Evolutionary conservation across 225 moss, liverwort and hornwort species (phyloP), one percentile per base, ranked within the genome.

Genomic region (Sphagnum tenellum): DNA sequence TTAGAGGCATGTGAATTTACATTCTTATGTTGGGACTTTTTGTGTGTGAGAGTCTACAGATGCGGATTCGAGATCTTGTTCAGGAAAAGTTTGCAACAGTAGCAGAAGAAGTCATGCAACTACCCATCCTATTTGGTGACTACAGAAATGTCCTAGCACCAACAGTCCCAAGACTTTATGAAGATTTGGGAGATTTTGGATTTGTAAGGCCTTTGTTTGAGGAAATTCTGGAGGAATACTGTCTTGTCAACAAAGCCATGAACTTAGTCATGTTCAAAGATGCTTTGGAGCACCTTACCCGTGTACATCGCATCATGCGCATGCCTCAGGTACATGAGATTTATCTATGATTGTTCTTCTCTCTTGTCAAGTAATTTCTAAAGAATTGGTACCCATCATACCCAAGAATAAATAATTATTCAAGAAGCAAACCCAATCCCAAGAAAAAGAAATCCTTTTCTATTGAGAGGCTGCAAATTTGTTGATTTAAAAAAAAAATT

Each of bases 251-350:
- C 75, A 94, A 94, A 65, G 77, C 81, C 10, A 94, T 94, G 94
- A 91, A 86, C 59, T 78, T 94, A 59, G 91, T 94, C 59, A 91
- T 94, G 94, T 94, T 94, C 59, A 77, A 57, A 57, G 94, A 94
- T 45, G 94, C 94, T 70, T 73, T 94, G 12, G 94, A 94, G 60
- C 94, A 94, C 50, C 82, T 91, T 46, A 91, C 94, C 14, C 86
- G 87, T 29, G 48, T 94, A 57, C 94, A 94, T 65, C 77, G 91
- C 45, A 84, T 91, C 0, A 87, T 94, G 91, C 89, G 87, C 61
- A 74, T 94, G 9, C 83, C 87, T 5, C 89, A 77, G 62, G 94
- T 87, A 14, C 29, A 29, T 29, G 29, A 29, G 29, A 29, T 0
- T 29, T 29, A 29, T 29, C 29, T 29, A 29, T 29, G 29, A 29